phyloP scores from a whole-genome alignment of 2,329 filamentous ascomycete species.

The Nothophoma quercina region DNA sequence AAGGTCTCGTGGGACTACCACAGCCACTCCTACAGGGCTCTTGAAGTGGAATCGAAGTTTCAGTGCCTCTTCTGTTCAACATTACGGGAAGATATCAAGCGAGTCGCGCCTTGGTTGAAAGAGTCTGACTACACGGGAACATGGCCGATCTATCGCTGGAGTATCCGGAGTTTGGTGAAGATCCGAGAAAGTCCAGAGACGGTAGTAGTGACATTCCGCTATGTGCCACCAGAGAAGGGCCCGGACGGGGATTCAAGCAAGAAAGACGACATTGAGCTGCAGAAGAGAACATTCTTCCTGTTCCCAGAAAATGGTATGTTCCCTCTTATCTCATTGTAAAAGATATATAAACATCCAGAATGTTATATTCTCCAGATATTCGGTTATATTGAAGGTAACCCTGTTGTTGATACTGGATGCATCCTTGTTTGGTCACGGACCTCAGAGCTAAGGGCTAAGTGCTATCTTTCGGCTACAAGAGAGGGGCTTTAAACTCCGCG shows the following conservation, averaged over 20 bases:
- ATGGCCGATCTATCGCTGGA: slow-evolving; percentile 31
- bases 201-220: slow-evolving; percentile 29
- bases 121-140: slow-evolving; percentile 3
- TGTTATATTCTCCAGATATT: too few relatives aligned
- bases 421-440: too few relatives aligned
- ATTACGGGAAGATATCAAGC: slow-evolving; percentile 19
- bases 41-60: slow-evolving; percentile 1
- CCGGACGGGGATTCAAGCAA: neutral
- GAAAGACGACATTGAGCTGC: slow-evolving; percentile 1
- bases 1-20: slow-evolving; percentile 15
- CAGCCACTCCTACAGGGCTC: slow-evolving; percentile 9
- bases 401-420: too few relatives aligned
- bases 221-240: slow-evolving; percentile 11
- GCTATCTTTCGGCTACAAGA: too few relatives aligned
- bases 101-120: slow-evolving; percentile 14
- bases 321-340: too few relatives aligned
- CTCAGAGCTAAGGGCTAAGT: too few relatives aligned
- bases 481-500: too few relatives aligned
- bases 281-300: slow-evolving; percentile 27
- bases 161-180: slow-evolving; percentile 22
- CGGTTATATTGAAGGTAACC: too few relatives aligned
- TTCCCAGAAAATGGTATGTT: slow-evolving; percentile 25
- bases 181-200: slow-evolving; percentile 25
- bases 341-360: too few relatives aligned
- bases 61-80: slow-evolving; percentile 26